Evolutionary conservation across 176 grass and related monocot species (phyloP).

Genomic region (Avena sativa): DNA sequence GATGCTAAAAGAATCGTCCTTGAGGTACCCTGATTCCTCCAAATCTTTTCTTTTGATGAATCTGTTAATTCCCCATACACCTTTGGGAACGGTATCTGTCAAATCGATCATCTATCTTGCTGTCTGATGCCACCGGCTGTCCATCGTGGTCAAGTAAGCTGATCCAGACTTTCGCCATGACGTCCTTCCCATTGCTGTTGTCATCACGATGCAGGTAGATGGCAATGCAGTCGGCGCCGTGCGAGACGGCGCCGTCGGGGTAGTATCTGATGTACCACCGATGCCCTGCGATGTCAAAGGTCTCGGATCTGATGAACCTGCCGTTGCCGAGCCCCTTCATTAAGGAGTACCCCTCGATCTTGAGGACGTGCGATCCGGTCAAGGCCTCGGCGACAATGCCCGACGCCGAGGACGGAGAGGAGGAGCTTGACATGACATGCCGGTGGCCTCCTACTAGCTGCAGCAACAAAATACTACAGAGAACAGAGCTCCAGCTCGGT

Average conservation of each 20-base stretch:
- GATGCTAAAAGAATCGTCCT: conserved; percentile 7
- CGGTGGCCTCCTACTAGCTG: background rate
- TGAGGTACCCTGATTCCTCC: background rate
- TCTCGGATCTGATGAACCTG: background rate
- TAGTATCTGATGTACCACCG: background rate
- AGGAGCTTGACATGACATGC: background rate
- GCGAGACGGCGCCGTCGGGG: background rate
- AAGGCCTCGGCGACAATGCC: background rate
- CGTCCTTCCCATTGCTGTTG: background rate
- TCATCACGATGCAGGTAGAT: background rate
- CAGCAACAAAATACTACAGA: no score
- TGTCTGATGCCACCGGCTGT: background rate
- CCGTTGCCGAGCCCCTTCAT: background rate
- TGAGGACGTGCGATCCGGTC: background rate
- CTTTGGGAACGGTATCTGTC: background rate
- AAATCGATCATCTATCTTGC: background rate
- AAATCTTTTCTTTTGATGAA: background rate
- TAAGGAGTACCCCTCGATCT: background rate
- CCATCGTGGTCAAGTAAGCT: background rate
- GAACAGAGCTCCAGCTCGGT: no score
- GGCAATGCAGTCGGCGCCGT: background rate
- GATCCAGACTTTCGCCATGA: background rate
- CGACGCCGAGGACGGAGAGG: background rate
- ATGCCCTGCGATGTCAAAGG: background rate
- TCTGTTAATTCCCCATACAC: background rate